Percentiles rank a stretch among this genome's conserved stretches.
Conservation (phyloP, 129 eudicot genomes). For the Kitagawia praeruptora region DNA sequence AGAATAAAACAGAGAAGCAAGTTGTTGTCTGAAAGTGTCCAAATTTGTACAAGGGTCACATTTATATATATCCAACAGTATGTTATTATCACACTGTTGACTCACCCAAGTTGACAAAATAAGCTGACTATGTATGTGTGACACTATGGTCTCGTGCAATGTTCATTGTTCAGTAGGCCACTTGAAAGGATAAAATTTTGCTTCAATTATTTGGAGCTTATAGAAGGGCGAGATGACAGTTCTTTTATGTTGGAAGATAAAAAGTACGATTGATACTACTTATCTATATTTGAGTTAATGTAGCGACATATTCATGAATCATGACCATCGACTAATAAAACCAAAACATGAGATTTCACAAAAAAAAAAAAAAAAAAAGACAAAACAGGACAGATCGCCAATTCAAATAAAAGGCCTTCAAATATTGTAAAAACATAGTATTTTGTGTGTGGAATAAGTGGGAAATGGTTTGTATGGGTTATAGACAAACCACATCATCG, state of each 20-base stretch:
- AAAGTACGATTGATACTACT: background rate
- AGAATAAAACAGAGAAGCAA: background rate
- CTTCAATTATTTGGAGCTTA: too few species aligned
- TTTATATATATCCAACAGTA: background rate
- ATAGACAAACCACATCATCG: too few species aligned
- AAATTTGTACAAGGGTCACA: background rate
- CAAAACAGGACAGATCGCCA: background rate
- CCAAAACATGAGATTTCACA: background rate
- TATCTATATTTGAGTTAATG: too few species aligned
- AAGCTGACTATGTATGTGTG: background rate
- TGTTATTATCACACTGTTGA: slow-evolving; percentile 3
- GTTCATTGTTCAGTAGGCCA: background rate
- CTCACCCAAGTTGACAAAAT: background rate
- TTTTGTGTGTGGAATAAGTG: too few species aligned
- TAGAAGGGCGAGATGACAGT: background rate
- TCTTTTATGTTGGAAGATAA: background rate
- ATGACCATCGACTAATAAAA: background rate
- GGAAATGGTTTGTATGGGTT: too few species aligned
- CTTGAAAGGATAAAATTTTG: background rate
- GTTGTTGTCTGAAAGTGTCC: background rate
- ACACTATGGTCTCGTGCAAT: too few species aligned
- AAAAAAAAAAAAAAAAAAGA: too few species aligned
- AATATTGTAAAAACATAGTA: too few species aligned
- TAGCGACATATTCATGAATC: background rate
- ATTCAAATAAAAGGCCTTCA: background rate